phyloP scores from a whole-genome alignment of 805 yeast genomes.

The Cyberlindnera maritima region DNA sequence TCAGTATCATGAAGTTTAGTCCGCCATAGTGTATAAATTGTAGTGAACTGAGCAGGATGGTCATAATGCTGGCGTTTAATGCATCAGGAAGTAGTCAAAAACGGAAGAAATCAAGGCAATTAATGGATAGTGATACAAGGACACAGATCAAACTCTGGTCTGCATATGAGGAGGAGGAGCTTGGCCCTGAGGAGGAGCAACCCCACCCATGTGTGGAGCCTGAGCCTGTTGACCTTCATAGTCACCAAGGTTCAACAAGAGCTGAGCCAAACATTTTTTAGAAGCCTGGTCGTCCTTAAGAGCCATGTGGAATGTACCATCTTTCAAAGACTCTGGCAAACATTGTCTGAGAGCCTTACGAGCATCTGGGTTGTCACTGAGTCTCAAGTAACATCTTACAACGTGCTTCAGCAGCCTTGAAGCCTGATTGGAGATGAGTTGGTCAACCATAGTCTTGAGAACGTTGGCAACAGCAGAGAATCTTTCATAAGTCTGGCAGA shows the following conservation, averaged over 20 bases:
- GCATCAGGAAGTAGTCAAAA: neutral
- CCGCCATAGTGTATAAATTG: neutral
- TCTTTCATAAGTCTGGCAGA: constrained; percentile 93
- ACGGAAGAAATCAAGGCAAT: neutral
- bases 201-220: constrained; percentile 8
- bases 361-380: constrained; percentile 88
- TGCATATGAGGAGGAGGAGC: constrained; percentile 3
- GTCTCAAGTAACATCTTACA: constrained; percentile 86
- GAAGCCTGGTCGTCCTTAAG: constrained; percentile 87
- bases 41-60: neutral
- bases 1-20: neutral
- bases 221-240: constrained; percentile 25
- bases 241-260: constrained; percentile 64
- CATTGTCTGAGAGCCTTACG: constrained; percentile 79
- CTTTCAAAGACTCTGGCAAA: constrained; percentile 83
- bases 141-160: constrained; percentile 1
- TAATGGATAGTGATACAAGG: neutral
- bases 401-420: constrained; percentile 89
- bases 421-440: constrained; percentile 70
- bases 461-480: constrained; percentile 93
- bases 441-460: constrained; percentile 82
- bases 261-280: constrained; percentile 80
- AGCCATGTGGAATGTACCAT: constrained; percentile 76
- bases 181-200: constrained; percentile 1
- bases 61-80: neutral